A percentile compares a stretch with the other conserved stretches of the same genome.
Evolutionary conservation across 371 early-diverging fungal species (phyloP).

Genomic region (Mucor plumbeus): DNA sequence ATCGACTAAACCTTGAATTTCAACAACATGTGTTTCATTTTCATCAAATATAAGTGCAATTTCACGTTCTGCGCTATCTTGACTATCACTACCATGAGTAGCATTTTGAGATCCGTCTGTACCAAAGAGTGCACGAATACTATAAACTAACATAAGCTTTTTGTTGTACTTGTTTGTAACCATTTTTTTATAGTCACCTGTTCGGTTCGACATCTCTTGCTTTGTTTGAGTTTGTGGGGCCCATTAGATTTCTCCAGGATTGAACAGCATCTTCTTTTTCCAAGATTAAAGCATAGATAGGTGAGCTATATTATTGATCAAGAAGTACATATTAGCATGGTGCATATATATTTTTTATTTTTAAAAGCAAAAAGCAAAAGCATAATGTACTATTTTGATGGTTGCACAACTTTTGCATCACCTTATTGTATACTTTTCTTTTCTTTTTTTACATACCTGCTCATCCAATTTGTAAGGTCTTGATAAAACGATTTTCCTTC

Average conservation of each 20-base stretch:
- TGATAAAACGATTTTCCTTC: conserved; percentile 69
- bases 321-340: background rate
- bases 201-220: conserved; percentile 66
- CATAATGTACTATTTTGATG: background rate
- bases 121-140: conserved; percentile 69
- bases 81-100: conserved; percentile 76
- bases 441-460: conserved; percentile 46
- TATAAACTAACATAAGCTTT: conserved; percentile 25
- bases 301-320: conserved; percentile 49
- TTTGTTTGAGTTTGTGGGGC: conserved; percentile 75
- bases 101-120: conserved; percentile 71
- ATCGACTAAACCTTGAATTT: background rate
- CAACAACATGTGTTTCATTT: background rate
- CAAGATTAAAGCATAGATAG: conserved; percentile 69
- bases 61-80: conserved; percentile 70
- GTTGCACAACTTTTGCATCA: conserved; percentile 17
- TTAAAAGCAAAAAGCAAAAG: background rate
- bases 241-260: conserved; percentile 75
- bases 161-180: background rate
- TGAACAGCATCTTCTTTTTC: conserved; percentile 68
- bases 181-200: conserved; percentile 26
- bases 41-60: conserved; percentile 41
- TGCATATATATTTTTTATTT: background rate
- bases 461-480: conserved; percentile 75
- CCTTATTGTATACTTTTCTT: conserved; percentile 4